These are phyloP conservation scores for Rhynchosporium agropyri DNA, from an alignment of 2,329 filamentous ascomycete species.

Conservation along the genomic window DNA sequence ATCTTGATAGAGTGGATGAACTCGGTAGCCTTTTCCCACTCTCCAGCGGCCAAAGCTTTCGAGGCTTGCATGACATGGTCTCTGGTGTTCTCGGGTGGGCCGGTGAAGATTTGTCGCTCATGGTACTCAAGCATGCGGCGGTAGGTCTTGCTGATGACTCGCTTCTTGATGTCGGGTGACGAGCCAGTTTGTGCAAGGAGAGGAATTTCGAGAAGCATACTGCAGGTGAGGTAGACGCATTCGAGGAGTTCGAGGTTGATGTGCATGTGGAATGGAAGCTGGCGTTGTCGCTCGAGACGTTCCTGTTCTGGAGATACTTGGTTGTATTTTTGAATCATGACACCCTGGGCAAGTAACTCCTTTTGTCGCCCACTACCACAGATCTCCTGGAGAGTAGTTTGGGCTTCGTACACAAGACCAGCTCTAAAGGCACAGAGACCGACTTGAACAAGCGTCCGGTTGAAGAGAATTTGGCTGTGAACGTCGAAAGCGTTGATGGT, in stretches of 20 bases:
- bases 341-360: constrained; percentile 94
- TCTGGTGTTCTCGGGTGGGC: constrained; percentile 96
- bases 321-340: constrained; percentile 96
- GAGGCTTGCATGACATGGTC: constrained; percentile 99
- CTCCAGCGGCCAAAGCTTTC: constrained; percentile 92
- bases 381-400: constrained; percentile 97
- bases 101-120: constrained; percentile 98
- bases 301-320: constrained; percentile 98
- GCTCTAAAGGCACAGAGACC: constrained; percentile 98
- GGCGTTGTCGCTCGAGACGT: constrained; percentile 92
- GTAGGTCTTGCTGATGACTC: constrained; percentile 99
- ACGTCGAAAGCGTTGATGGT: constrained; percentile 97
- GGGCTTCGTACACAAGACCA: constrained; percentile 94
- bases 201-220: constrained; percentile 98
- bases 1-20: constrained; percentile 99
- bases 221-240: constrained; percentile 98
- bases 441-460: constrained; percentile 95
- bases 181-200: constrained; percentile 96
- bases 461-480: constrained; percentile 97
- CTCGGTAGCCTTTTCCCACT: constrained; percentile 95
- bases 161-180: constrained; percentile 94
- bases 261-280: constrained; percentile 99
- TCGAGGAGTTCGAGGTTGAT: constrained; percentile 98
- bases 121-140: constrained; percentile 99
- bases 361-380: constrained; percentile 97